Conservation (phyloP, 768 basidiomycete species). For the Termitomyces sp. region DNA sequence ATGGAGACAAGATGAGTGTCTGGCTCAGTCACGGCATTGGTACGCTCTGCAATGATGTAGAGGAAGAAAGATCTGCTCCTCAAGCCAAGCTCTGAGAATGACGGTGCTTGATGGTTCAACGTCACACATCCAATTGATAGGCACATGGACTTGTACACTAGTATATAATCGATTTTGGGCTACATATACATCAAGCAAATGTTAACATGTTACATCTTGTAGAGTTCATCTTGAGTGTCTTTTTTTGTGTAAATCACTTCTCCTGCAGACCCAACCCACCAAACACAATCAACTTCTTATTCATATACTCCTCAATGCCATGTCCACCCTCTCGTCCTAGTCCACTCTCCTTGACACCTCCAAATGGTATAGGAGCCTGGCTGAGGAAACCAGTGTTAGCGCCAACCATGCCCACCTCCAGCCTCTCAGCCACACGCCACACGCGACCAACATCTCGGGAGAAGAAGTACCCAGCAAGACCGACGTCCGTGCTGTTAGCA, state of each 20-base stretch:
- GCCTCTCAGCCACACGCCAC: constrained; percentile 91
- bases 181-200: not conserved
- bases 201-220: constrained; percentile 4
- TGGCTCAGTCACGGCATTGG: constrained; percentile 77
- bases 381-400: constrained; percentile 80
- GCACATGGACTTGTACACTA: not conserved
- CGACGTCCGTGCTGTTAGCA: constrained; percentile 82
- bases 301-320: constrained; percentile 89
- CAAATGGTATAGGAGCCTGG: constrained; percentile 81
- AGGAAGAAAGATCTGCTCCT: constrained; percentile 51
- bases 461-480: constrained; percentile 95
- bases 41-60: constrained; percentile 74
- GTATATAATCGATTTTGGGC: not conserved
- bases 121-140: not conserved
- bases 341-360: constrained; percentile 90
- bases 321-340: constrained; percentile 80
- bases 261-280: constrained; percentile 52
- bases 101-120: too few species aligned
- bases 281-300: constrained; percentile 77
- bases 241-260: constrained; percentile 5
- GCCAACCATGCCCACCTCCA: constrained; percentile 93
- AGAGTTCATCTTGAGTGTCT: constrained; percentile 2
- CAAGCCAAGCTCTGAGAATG: constrained; percentile 42
- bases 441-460: constrained; percentile 80
- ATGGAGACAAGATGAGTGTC: constrained; percentile 70